Evolutionary conservation across 2,329 filamentous ascomycete species (phyloP), one percentile per base, ranked within the genome.

Genomic region (Orbilia quercus): DNA sequence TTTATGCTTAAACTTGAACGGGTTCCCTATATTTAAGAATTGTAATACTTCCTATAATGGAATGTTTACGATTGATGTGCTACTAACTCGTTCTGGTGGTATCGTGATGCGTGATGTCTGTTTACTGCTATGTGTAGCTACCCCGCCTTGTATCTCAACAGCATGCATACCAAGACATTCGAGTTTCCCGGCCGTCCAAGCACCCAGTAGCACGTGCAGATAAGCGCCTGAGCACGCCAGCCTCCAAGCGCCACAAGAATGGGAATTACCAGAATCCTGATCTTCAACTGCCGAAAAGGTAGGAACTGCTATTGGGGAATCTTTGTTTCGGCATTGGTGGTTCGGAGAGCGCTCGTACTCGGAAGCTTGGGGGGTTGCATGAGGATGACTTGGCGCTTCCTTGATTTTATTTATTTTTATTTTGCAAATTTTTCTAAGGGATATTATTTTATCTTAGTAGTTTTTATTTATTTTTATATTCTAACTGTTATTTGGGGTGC

Each of bases 211-310:
- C 60, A 48, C 48, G 60, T 65, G 60, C 48, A 55, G 40, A 54
- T 55, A 65, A 65, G 60, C 60, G 60, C 60, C 60, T 65, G 23
- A 40, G 38, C 20, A 54, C 20, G 36, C 36, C 48, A 25, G 34
- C 23, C 20, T 38, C 23, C 36, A 65, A 55, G 48, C 60, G 60
- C 60, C 50, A 55, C 50, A 62, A 54, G 31, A 31, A 53, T 54
- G 47, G 59, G 48, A 64, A 44, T 48, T 38, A 11, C 25, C 22
- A 64, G 25, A 36, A 25, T 25, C 47, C 22, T 63, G 50, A 55
- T 55, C 23, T 45, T 53, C 59, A 65, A 55, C 60, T 55, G 48
- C 60, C 60, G 60, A 23, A 34, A 34, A 59, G 44, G 44, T 20
- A 47, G 1, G 57, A 31, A 44, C 34, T 63, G 14, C 25, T 34